phyloP scores from a whole-genome alignment of 169 alveolate genomes.

The Plasmodium coatneyi region DNA sequence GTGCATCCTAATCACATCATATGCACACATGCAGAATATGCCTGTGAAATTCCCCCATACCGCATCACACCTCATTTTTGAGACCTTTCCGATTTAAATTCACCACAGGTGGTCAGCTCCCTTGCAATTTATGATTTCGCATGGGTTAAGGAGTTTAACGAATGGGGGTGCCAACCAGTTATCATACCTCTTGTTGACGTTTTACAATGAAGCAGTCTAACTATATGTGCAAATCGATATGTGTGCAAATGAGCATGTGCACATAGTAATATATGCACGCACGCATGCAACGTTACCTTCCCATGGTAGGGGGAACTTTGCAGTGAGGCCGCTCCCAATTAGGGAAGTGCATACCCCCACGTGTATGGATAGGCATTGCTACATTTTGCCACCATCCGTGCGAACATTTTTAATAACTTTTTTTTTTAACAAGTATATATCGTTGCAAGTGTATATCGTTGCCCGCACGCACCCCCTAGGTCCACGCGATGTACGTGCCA shows the following conservation, averaged over 20 bases:
- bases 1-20: background rate
- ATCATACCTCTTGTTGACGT: background rate
- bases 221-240: background rate
- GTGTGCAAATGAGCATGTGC: background rate
- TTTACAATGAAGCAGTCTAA: background rate
- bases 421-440: background rate
- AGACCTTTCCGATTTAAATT: background rate
- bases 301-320: background rate
- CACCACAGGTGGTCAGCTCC: background rate
- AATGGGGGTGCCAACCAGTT: background rate
- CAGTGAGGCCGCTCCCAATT: background rate
- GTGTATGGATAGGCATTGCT: background rate
- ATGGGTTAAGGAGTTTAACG: background rate
- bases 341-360: background rate
- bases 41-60: background rate
- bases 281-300: too few species aligned
- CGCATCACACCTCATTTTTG: background rate
- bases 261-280: background rate
- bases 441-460: background rate
- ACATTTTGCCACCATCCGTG: background rate
- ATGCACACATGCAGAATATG: background rate
- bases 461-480: background rate
- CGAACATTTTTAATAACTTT: background rate
- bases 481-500: slow-evolving; percentile 75
- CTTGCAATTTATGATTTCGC: background rate